Base-by-base conservation (phyloP, 2,329 filamentous ascomycete species). In the Sclerotinia sclerotiorum region DNA sequence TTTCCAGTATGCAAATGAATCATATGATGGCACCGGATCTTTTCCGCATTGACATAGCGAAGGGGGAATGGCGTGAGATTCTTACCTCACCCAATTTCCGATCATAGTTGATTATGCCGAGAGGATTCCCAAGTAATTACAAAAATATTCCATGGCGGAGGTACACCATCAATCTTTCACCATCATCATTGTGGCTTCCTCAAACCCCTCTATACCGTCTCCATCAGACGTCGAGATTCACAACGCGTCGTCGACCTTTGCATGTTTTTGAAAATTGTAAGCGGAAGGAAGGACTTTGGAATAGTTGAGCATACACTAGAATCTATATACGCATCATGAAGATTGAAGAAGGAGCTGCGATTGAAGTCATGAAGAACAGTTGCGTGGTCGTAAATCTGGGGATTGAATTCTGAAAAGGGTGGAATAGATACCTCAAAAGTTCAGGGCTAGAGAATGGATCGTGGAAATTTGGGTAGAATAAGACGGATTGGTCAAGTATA, bases 131-230 rank as follows among this genome's bases (percentile, higher is more conserved):
- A 21, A 61, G 19, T 51, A 29, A n/a, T 44, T 44, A 21, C 5
- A 19, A 19, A 11, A 51, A 29, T 21, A 29, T 35, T 19, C 21
- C 42, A n/a, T 29, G 46, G 15, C 10, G 17, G 24, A 24, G 24
- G 17, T 17, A 58, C 48, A 3, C 48, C 65, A 10, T 48, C 39
- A 24, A 62, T 35, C 7, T 55, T 67, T 35, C 5, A 49, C 46
- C 62, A 49, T 54, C 54, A 54, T 24, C 56, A 67, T 48, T 46
- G 60, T 8, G 35, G 56, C 27, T 21, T 68, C 15, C 67, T 61
- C 27, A n/a, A 35, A 17, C 61, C 60, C 5, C 32, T 66, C 24
- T 69, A 39, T 27, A 48, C 52, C 3, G 51, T 56, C 19, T 56
- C 35, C 5, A 58, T 55, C 15, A 66, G 29, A 35, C 66, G 62